Conservation (phyloP, 2,329 filamentous ascomycete genomes). For the Ceratocystis cacaofunesta region DNA sequence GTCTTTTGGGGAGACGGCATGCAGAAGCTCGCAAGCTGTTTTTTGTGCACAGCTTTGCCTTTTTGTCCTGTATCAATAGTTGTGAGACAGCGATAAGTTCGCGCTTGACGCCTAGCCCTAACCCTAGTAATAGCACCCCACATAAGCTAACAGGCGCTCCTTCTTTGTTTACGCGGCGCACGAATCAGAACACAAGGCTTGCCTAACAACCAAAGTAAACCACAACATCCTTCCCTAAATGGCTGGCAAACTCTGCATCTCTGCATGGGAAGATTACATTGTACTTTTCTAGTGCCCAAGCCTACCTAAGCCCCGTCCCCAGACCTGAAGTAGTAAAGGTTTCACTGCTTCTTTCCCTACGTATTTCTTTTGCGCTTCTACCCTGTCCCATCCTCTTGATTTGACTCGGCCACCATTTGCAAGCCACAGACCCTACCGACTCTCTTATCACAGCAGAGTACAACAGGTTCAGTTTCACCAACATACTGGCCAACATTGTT, state of each 20-base stretch:
- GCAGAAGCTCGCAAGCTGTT: no score
- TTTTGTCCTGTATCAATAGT: not conserved
- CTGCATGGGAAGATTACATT: not conserved
- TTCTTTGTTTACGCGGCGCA: conserved; percentile 6
- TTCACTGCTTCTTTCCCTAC: not conserved
- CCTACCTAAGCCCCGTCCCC: not conserved
- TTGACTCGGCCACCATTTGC: not conserved
- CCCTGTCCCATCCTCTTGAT: not conserved
- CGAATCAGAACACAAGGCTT: not conserved
- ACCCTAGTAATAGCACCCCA: no score
- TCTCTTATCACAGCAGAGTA: not conserved
- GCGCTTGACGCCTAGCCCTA: not conserved
- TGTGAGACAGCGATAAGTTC: not conserved
- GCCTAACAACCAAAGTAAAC: not conserved
- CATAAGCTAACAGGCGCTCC: not conserved
- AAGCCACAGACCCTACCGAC: not conserved
- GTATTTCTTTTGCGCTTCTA: not conserved
- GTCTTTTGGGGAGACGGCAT: no score
- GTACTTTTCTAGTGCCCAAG: not conserved
- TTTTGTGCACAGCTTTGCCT: no score
- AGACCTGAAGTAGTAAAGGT: not conserved
- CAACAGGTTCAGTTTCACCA: not conserved
- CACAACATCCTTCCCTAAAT: conserved; percentile 6
- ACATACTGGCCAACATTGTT: not conserved
- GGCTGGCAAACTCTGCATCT: not conserved